Evolutionary conservation across 139 green algal genomes (phyloP).

Genomic region (Coelastrella sp.): DNA sequence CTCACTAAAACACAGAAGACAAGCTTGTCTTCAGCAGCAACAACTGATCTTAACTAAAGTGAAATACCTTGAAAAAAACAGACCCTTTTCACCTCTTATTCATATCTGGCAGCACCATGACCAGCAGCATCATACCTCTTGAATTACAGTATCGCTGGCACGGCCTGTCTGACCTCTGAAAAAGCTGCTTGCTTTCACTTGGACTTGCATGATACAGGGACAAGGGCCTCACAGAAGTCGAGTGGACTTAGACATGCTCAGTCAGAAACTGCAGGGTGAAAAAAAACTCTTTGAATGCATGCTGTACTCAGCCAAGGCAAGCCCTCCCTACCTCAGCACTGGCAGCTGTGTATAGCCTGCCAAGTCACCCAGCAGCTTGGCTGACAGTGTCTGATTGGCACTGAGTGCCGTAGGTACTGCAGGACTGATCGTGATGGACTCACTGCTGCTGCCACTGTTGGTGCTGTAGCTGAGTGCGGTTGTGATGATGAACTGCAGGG

Average conservation of each 20-base stretch:
- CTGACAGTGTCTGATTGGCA: slow-evolving; percentile 53
- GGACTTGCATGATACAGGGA: no score
- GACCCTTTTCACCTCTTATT: neutral
- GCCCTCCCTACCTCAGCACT: slow-evolving; percentile 59
- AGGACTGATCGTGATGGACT: slow-evolving; percentile 72
- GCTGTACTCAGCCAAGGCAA: neutral
- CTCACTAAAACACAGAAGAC: slow-evolving; percentile 44
- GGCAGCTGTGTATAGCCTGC: slow-evolving; percentile 75
- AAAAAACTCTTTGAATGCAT: no score
- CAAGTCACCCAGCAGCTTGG: slow-evolving; percentile 83
- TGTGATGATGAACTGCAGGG: slow-evolving; percentile 76
- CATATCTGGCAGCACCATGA: neutral
- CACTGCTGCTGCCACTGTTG: slow-evolving; percentile 27
- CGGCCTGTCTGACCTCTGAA: neutral
- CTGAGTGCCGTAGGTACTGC: slow-evolving; percentile 56
- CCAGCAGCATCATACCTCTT: neutral
- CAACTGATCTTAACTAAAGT: no score
- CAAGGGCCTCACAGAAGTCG: no score
- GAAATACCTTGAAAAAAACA: neutral
- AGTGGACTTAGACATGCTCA: no score
- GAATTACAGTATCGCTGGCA: neutral
- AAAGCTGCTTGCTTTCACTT: no score
- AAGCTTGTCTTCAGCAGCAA: no score
- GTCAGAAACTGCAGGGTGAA: no score
- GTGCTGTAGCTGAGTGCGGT: neutral